Evolutionary conservation across 495 filamentous ascomycete species (phyloP).

Genomic region (Tetracladium setigerum): DNA sequence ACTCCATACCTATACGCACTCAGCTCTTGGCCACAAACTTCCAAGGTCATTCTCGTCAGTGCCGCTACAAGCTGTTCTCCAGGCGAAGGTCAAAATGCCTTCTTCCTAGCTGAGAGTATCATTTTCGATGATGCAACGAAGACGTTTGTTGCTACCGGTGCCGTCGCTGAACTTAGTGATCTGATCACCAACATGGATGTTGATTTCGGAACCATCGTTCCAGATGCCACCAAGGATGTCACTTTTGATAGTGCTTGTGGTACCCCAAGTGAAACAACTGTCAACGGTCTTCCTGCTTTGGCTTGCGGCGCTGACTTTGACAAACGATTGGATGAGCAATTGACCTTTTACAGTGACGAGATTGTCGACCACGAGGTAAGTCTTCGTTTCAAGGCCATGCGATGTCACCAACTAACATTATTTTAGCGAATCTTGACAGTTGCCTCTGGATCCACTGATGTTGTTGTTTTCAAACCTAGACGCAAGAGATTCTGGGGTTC

Average conservation of each 20-base stretch:
- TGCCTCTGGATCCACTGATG: no score
- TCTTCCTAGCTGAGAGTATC: conserved; percentile 10
- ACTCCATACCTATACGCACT: no score
- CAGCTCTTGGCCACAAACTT: conserved; percentile 7
- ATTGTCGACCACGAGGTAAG: not conserved
- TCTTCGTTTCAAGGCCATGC: no score
- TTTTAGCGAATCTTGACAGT: no score
- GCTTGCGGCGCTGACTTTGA: conserved; percentile 10
- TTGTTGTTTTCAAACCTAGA: not conserved
- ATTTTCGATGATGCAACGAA: not conserved
- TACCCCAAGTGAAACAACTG: not conserved
- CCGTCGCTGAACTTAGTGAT: conserved; percentile 5
- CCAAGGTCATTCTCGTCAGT: conserved; percentile 8
- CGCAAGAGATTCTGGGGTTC: no score
- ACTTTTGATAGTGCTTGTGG: conserved; percentile 2
- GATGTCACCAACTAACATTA: no score
- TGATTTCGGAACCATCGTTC: conserved; percentile 7
- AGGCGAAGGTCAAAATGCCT: conserved; percentile 12
- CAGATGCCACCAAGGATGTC: not conserved
- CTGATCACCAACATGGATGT: conserved; percentile 6
- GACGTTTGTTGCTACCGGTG: conserved; percentile 5
- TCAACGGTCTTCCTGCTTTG: conserved; percentile 11
- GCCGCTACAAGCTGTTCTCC: conserved; percentile 11
- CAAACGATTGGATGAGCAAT: conserved; percentile 8
- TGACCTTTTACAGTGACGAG: conserved; percentile 12